Evolutionary conservation across 169 alveolate species (phyloP).

Genomic region (Toxoplasma gondii): DNA sequence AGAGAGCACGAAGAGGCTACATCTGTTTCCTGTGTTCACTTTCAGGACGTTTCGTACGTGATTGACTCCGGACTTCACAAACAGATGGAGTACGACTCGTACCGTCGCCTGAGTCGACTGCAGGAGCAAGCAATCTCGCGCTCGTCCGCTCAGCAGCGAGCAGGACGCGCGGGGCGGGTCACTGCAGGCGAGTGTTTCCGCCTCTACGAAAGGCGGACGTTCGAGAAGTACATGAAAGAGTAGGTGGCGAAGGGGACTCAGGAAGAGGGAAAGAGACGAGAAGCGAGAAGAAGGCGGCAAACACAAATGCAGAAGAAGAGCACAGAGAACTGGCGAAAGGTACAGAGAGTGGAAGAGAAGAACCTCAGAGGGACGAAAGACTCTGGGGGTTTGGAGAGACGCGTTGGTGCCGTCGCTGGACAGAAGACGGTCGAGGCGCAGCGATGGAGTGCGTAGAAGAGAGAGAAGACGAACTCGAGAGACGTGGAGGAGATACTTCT

Average conservation of each 20-base stretch:
- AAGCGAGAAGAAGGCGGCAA: not conserved
- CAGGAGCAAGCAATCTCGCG: constrained; percentile 97
- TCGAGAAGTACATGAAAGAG: constrained; percentile 58
- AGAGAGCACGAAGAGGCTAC: not conserved
- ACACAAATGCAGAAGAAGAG: no score
- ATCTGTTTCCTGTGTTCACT: not conserved
- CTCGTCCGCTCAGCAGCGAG: constrained; percentile 98
- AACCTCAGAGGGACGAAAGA: no score
- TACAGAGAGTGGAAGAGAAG: not conserved
- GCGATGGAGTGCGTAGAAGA: no score
- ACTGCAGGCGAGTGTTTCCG: constrained; percentile 99
- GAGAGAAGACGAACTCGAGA: no score
- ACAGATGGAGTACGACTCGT: constrained; percentile 96
- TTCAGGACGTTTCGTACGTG: constrained; percentile 93
- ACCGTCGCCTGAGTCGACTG: constrained; percentile 96
- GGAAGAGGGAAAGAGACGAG: not conserved
- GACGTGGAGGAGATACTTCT: no score
- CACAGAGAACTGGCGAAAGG: not conserved
- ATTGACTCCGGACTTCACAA: constrained; percentile 99
- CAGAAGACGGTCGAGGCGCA: no score
- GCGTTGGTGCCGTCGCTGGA: no score
- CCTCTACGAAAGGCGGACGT: constrained; percentile 94
- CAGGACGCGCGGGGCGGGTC: constrained; percentile 99
- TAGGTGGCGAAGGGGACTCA: not conserved
- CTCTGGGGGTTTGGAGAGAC: no score